Evolutionary conservation across 75 land plant genomes (phyloP).

Genomic region (Picea sitchensis): DNA sequence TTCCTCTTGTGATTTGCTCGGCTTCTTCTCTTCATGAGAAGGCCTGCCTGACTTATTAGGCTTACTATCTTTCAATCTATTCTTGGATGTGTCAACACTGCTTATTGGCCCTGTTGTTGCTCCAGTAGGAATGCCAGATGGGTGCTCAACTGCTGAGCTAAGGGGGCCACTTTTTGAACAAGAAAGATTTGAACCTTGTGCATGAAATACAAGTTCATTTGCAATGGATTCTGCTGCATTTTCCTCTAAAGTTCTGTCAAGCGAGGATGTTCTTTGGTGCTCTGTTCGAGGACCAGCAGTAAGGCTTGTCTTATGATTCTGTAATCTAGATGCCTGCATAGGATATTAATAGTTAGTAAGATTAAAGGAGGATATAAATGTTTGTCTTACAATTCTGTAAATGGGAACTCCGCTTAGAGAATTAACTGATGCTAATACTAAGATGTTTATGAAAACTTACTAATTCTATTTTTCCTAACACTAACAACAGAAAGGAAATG

Average conservation of each 20-base stretch:
- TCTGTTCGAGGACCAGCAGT: conserved; percentile 43
- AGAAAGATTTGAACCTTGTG: conserved; percentile 25
- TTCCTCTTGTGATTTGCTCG: conserved; percentile 57
- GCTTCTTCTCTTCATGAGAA: conserved; percentile 77
- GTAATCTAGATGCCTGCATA: conserved; percentile 48
- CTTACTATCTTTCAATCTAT: conserved; percentile 48
- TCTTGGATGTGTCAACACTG: conserved; percentile 34
- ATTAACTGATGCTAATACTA: neutral
- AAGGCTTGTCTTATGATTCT: conserved; percentile 30
- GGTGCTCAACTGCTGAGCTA: conserved; percentile 16
- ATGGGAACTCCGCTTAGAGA: neutral
- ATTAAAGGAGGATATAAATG: too few species aligned
- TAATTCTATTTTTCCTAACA: neutral
- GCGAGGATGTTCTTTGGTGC: conserved; percentile 67
- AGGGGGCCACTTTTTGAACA: conserved; percentile 36
- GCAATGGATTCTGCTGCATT: conserved; percentile 50
- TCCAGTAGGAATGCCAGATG: conserved; percentile 8
- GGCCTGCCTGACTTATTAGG: conserved; percentile 40
- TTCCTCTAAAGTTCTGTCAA: conserved; percentile 75
- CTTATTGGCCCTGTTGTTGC: neutral
- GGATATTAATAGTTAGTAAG: neutral
- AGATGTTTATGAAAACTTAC: neutral
- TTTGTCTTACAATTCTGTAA: too few species aligned
- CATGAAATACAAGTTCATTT: conserved; percentile 52
- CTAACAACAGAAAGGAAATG: neutral